Conservation (phyloP, 75 land plant genomes). For the Gnetum montanum region DNA sequence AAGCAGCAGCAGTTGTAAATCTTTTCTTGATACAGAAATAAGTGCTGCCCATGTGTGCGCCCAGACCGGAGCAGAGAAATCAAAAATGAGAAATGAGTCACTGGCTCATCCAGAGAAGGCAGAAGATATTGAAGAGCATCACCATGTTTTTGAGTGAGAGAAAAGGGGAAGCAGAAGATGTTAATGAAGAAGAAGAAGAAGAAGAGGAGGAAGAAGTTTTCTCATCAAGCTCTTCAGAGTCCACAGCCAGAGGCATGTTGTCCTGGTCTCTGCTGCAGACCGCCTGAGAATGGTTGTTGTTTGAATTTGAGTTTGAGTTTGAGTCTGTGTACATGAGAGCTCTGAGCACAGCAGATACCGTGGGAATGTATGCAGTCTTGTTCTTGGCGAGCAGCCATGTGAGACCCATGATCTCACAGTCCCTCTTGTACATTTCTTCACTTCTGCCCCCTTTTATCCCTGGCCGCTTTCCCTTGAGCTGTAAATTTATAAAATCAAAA, state of each 20-base stretch:
- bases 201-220: constrained; percentile 1
- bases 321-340: constrained; percentile 55
- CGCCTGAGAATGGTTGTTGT: too few relatives aligned
- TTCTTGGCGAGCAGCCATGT: constrained; percentile 74
- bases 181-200: too few relatives aligned
- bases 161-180: too few relatives aligned
- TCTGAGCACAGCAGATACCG: constrained; percentile 73
- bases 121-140: too few relatives aligned
- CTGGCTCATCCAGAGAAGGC: too few relatives aligned
- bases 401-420: constrained; percentile 76
- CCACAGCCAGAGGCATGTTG: constrained; percentile 85
- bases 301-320: neutral
- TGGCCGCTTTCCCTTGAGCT: constrained; percentile 1
- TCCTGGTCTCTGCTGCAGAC: constrained; percentile 70
- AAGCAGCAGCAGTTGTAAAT: too few relatives aligned
- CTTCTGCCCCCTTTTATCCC: constrained; percentile 13
- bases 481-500: neutral
- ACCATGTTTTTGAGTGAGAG: too few relatives aligned
- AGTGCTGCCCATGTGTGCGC: too few relatives aligned
- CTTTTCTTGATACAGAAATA: too few relatives aligned
- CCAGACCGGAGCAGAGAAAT: too few relatives aligned
- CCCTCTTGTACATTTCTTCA: constrained; percentile 29
- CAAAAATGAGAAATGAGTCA: too few relatives aligned
- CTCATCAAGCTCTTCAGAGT: constrained; percentile 21
- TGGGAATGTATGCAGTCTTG: constrained; percentile 75